Evolutionary conservation across 139 green algal species (phyloP).

Genomic region (Coccomyxa sp.): DNA sequence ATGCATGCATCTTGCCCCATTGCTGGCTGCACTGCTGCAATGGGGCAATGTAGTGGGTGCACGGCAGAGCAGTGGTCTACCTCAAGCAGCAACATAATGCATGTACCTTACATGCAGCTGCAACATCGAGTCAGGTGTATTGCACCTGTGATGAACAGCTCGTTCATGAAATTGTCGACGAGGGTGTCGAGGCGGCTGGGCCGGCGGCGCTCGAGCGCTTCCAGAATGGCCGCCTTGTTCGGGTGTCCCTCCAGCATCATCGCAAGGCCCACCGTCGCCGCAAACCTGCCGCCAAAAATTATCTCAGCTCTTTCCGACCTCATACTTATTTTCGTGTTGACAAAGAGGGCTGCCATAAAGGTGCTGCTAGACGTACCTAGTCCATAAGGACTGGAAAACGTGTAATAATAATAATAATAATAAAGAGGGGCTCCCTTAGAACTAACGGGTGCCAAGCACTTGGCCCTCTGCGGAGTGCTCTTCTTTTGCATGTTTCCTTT

Average conservation of each 20-base stretch:
- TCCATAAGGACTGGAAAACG: too few species aligned
- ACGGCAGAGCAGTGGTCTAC: too few species aligned
- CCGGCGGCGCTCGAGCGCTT: conserved; percentile 15
- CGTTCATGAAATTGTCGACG: conserved; percentile 17
- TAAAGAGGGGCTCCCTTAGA: not conserved
- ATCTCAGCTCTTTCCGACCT: not conserved
- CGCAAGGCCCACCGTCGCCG: conserved; percentile 16
- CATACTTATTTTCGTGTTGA: not conserved
- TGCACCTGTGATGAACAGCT: conserved; percentile 37
- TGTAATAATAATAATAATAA: too few species aligned
- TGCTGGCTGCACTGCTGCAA: too few species aligned
- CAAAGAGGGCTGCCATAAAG: not conserved
- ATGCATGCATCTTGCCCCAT: too few species aligned
- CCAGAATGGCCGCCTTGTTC: conserved; percentile 17
- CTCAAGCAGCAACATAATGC: too few species aligned
- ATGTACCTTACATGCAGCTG: too few species aligned
- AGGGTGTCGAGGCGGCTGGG: conserved; percentile 6
- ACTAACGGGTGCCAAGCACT: not conserved
- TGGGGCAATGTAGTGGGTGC: too few species aligned
- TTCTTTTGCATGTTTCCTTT: too few species aligned
- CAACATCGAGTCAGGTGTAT: too few species aligned
- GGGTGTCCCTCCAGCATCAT: conserved; percentile 8
- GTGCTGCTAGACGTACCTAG: too few species aligned
- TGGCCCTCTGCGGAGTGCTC: too few species aligned
- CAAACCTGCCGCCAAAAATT: conserved; percentile 5